These are phyloP conservation scores for Talaromyces islandicus DNA, from an alignment of 2,329 filamentous ascomycete species.

Conservation along the genomic window DNA sequence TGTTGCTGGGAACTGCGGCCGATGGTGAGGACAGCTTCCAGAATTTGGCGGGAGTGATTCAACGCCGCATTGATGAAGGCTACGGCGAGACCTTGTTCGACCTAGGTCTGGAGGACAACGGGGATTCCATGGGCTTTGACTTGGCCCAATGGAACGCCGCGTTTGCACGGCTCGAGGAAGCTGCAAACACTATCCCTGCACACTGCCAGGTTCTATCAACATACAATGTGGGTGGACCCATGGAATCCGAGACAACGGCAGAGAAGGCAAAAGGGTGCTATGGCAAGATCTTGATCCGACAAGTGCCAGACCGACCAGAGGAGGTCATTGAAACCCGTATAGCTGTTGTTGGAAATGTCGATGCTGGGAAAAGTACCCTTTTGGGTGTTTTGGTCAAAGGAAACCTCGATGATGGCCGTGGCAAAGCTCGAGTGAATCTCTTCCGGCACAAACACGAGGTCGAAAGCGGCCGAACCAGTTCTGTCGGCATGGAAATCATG, in stretches of 20 bases:
- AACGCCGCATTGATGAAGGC: constrained; percentile 69
- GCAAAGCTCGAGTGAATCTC: constrained; percentile 87
- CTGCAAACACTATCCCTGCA: constrained; percentile 60
- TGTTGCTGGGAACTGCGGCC: constrained; percentile 54
- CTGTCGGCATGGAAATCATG: constrained; percentile 98
- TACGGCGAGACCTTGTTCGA: constrained; percentile 89
- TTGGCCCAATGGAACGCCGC: constrained; percentile 70
- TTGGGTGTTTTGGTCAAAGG: constrained; percentile 94
- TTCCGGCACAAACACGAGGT: constrained; percentile 98
- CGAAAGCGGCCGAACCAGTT: constrained; percentile 89
- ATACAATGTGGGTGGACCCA: constrained; percentile 75
- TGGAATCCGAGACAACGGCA: constrained; percentile 61
- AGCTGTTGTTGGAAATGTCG: constrained; percentile 95
- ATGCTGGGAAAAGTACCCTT: constrained; percentile 95
- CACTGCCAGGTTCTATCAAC: constrained; percentile 80
- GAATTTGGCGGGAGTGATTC: constrained; percentile 60
- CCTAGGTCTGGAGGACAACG: constrained; percentile 82
- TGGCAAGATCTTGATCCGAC: constrained; percentile 82
- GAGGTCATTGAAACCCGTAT: constrained; percentile 93
- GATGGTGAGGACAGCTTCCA: constrained; percentile 55
- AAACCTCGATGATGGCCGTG: constrained; percentile 87
- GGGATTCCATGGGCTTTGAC: constrained; percentile 73
- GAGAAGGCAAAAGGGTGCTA: constrained; percentile 67
- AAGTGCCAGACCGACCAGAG: constrained; percentile 66
- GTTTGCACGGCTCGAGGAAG: constrained; percentile 58